Evolutionary conservation across 495 filamentous ascomycete species (phyloP).

Genomic region (Margaritispora aquatica): DNA sequence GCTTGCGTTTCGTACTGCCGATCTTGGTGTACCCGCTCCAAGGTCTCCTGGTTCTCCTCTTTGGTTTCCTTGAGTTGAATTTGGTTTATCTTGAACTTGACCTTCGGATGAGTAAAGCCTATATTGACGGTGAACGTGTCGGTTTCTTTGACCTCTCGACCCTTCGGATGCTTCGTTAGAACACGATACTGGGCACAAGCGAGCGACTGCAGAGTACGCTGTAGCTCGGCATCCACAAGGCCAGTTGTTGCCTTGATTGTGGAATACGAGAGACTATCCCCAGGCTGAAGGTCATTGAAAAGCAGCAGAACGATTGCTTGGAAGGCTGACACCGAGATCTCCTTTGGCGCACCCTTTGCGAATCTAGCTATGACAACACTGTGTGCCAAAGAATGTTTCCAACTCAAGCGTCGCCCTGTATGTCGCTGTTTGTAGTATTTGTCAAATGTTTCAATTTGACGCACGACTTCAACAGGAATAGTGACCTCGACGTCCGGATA

Average conservation of each 20-base stretch:
- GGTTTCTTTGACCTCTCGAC: slow-evolving; percentile 65
- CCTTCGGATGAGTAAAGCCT: slow-evolving; percentile 71
- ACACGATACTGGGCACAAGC: slow-evolving; percentile 86
- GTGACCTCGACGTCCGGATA: slow-evolving; percentile 73
- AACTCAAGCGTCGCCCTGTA: slow-evolving; percentile 73
- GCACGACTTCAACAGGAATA: slow-evolving; percentile 65
- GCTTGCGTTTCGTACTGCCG: slow-evolving; percentile 94
- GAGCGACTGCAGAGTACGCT: slow-evolving; percentile 87
- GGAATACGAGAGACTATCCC: slow-evolving; percentile 54
- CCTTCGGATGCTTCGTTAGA: slow-evolving; percentile 79
- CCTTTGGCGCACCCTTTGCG: slow-evolving; percentile 62
- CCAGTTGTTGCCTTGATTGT: slow-evolving; percentile 65
- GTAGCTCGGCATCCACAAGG: slow-evolving; percentile 63
- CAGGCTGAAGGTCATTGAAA: slow-evolving; percentile 69
- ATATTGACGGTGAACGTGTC: slow-evolving; percentile 80
- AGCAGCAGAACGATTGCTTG: slow-evolving; percentile 87
- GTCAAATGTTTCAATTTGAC: slow-evolving; percentile 67
- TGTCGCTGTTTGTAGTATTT: slow-evolving; percentile 80
- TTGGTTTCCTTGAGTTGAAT: slow-evolving; percentile 88
- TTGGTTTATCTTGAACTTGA: slow-evolving; percentile 96
- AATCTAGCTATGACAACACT: slow-evolving; percentile 77
- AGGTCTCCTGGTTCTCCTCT: slow-evolving; percentile 84
- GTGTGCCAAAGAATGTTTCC: slow-evolving; percentile 89
- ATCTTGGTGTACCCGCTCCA: slow-evolving; percentile 82
- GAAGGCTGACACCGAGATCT: slow-evolving; percentile 79